phyloP scores from a whole-genome alignment of 1,284 basidiomycete genomes.

The Ceratobasidium papillatum region DNA sequence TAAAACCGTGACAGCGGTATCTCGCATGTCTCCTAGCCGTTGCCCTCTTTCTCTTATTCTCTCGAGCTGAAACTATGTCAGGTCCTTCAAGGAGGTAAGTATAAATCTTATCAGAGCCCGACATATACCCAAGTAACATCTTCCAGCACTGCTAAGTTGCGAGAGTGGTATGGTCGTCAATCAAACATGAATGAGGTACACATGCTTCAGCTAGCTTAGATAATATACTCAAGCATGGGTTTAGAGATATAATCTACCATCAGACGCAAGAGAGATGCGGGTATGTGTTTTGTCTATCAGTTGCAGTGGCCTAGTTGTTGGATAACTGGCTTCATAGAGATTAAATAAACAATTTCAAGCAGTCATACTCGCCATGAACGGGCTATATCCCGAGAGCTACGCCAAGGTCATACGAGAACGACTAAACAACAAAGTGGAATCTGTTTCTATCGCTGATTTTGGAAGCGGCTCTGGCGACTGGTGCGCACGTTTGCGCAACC shows the following conservation, averaged over 20 bases:
- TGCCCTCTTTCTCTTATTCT: too few relatives aligned
- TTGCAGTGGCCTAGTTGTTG: background rate
- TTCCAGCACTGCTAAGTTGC: background rate
- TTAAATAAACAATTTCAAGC: conserved; percentile 10
- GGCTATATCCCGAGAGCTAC: conserved; percentile 30
- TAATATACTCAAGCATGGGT: background rate
- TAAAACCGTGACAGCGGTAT: too few relatives aligned
- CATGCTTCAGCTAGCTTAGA: too few relatives aligned
- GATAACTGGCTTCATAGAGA: background rate
- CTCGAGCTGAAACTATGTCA: too few relatives aligned
- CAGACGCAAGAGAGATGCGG: conserved; percentile 9
- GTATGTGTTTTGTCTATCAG: background rate
- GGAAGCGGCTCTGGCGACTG: conserved; percentile 13
- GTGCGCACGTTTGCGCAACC: background rate
- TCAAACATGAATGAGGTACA: too few relatives aligned
- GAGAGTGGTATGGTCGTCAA: background rate
- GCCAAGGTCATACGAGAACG: background rate
- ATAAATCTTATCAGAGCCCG: too few relatives aligned
- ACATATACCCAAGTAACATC: too few relatives aligned
- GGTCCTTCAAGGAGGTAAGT: background rate
- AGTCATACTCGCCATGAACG: conserved; percentile 5
- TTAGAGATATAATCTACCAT: conserved; percentile 17
- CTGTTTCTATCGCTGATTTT: conserved; percentile 19
- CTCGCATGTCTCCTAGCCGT: too few relatives aligned
- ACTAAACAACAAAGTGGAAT: background rate